These are phyloP conservation scores for Clarkia xantiana DNA, from an alignment of 345 rosid genomes.

Conservation along the genomic window DNA sequence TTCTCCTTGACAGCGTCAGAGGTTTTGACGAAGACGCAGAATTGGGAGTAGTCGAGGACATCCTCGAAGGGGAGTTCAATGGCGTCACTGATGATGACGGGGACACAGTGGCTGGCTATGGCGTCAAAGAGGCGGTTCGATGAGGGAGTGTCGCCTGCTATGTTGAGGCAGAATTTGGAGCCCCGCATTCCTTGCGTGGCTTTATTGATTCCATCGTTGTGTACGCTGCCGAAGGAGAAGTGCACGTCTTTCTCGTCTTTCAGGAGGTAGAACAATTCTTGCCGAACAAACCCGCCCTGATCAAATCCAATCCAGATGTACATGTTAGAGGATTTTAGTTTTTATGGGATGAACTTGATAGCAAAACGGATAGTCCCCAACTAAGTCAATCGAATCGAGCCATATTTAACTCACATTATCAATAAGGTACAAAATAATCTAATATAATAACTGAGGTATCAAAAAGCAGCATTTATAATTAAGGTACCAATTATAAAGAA, in stretches of 20 bases:
- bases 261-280: conserved; percentile 8
- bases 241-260: conserved; percentile 8
- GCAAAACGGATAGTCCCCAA: background rate
- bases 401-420: no score
- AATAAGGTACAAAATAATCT: no score
- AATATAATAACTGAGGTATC: no score
- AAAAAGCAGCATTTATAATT: no score
- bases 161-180: conserved; percentile 9
- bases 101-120: conserved; percentile 33
- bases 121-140: conserved; percentile 28
- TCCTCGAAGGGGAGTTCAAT: conserved; percentile 33
- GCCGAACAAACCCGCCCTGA: conserved; percentile 7
- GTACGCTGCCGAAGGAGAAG: conserved; percentile 5
- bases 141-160: conserved; percentile 10
- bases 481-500: no score
- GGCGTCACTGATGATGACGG: conserved; percentile 24
- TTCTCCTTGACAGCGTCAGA: conserved; percentile 22
- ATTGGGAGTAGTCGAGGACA: conserved; percentile 24
- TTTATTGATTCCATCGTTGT: conserved; percentile 2
- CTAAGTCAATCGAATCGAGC: no score
- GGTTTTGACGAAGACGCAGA: conserved; percentile 24
- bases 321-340: background rate
- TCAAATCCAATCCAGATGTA: background rate
- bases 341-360: background rate
- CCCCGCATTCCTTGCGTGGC: conserved; percentile 1